phyloP scores from a whole-genome alignment of 129 eudicot genomes.

The Tagetes patula region DNA sequence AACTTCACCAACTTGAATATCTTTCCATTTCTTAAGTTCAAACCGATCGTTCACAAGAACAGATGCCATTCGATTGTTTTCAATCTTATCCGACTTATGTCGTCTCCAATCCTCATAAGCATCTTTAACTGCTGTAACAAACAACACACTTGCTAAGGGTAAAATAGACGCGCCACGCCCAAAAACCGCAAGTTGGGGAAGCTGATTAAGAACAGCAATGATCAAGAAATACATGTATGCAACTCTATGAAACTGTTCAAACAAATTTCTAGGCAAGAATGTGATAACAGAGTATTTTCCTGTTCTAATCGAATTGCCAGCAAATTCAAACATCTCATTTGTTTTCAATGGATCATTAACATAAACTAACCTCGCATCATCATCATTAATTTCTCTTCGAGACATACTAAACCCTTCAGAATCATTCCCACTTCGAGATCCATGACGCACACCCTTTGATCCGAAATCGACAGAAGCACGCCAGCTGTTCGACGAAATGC shows the following conservation, averaged over 20 bases:
- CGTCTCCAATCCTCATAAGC: constrained; percentile 95
- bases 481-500: constrained; percentile 8
- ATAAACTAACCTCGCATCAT: constrained; percentile 74
- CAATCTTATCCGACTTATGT: constrained; percentile 71
- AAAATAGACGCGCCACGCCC: constrained; percentile 82
- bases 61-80: constrained; percentile 65
- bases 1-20: constrained; percentile 83
- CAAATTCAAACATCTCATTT: constrained; percentile 74
- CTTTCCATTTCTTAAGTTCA: constrained; percentile 68
- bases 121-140: constrained; percentile 92
- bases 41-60: constrained; percentile 60
- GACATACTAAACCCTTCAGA: constrained; percentile 68
- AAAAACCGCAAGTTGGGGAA: constrained; percentile 94
- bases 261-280: constrained; percentile 87
- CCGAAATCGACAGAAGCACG: constrained; percentile 44
- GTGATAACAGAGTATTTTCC: constrained; percentile 71
- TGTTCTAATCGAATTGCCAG: constrained; percentile 83
- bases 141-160: constrained; percentile 75
- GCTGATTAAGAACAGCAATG: constrained; percentile 84
- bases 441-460: constrained; percentile 52
- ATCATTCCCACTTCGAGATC: constrained; percentile 62
- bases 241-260: constrained; percentile 95
- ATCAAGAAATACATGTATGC: constrained; percentile 88
- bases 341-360: constrained; percentile 73
- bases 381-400: constrained; percentile 82